These are phyloP conservation scores for Streptanthus diversifolius DNA, from an alignment of 345 rosid genomes.

Conservation along the genomic window DNA sequence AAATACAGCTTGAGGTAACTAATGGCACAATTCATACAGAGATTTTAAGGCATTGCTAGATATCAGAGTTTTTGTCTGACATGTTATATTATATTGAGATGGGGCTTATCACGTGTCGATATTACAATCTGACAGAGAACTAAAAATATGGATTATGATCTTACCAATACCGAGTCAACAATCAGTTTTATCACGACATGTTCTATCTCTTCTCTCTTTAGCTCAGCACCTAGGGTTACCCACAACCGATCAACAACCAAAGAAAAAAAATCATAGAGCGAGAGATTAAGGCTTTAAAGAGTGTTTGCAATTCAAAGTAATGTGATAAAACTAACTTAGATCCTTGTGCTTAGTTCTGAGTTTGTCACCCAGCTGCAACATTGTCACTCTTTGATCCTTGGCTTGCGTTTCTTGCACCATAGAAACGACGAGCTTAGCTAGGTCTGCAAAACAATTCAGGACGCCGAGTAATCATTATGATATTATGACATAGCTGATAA, in stretches of 20 bases:
- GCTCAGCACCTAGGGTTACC: conserved; percentile 47
- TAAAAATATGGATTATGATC: conserved; percentile 10
- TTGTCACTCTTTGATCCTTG: conserved; percentile 72
- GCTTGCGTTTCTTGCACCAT: conserved; percentile 65
- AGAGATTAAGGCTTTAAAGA: conserved; percentile 9
- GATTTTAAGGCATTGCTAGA: background rate
- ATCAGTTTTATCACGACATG: conserved; percentile 68
- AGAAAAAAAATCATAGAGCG: background rate
- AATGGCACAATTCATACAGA: background rate
- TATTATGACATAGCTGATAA: background rate
- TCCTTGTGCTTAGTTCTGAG: conserved; percentile 69
- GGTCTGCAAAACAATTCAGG: conserved; percentile 42
- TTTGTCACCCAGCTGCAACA: conserved; percentile 90
- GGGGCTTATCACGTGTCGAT: background rate
- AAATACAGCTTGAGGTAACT: background rate
- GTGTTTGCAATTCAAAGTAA: background rate
- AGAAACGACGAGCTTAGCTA: conserved; percentile 61
- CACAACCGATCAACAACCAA: conserved; percentile 11
- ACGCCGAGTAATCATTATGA: background rate
- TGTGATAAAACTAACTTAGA: conserved; percentile 51
- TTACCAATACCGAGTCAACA: conserved; percentile 69
- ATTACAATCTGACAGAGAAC: background rate
- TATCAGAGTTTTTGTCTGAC: background rate
- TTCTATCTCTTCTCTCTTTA: conserved; percentile 74
- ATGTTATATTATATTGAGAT: background rate